Base-by-base conservation (phyloP, 2,329 filamentous ascomycete genomes). In the Fusarium haematococcum region DNA sequence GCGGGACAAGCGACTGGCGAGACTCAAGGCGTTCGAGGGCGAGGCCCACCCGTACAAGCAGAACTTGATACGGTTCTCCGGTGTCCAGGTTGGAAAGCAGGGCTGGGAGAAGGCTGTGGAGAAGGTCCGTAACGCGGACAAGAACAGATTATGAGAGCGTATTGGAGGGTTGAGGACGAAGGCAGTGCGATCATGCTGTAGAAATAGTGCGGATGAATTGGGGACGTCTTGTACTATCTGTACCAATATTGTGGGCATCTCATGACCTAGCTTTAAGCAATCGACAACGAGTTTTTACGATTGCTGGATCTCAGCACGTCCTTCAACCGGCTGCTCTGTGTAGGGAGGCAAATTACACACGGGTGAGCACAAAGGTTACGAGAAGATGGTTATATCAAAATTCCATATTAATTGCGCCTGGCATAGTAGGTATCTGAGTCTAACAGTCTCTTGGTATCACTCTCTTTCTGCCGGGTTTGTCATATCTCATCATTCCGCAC, bases 1-100 rank as follows among this genome's bases (percentile, higher is more conserved):
- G 80, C 88, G 96, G 79, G 95, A 98, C 83, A 94, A 95, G 87
- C 87, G 97, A 74, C 86, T 99, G 85, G 94, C 92, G 41, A 88
- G 97, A 77, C 85, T 99, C 81, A 99, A 98, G 90, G 95, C 94
- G 7, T 99, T 98, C 83, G 97, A 99, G 85, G 95, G 96, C n/a
- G 88, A 91, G 43, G 91, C 91, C 27, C 95, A 99, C 86, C 97
- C 97, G 43, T 98, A 98, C 83, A 94, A 94, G 89, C 84, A 92
- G 83, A 99, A 99, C 81, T 85, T 98, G 71, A 84, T 98, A 60
- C 90, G 90, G 81, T 93, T 96, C 77, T 89, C 88, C 8, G 92
- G 91, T 18, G 86, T 89, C 76, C 79, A 81, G 45, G 89, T 91
- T 2, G 89, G 89, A 1, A 78, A 83, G 56, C 80, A 85, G 45